These are phyloP conservation scores for Russula foetens DNA, from an alignment of 768 basidiomycete genomes.

Conservation along the genomic window DNA sequence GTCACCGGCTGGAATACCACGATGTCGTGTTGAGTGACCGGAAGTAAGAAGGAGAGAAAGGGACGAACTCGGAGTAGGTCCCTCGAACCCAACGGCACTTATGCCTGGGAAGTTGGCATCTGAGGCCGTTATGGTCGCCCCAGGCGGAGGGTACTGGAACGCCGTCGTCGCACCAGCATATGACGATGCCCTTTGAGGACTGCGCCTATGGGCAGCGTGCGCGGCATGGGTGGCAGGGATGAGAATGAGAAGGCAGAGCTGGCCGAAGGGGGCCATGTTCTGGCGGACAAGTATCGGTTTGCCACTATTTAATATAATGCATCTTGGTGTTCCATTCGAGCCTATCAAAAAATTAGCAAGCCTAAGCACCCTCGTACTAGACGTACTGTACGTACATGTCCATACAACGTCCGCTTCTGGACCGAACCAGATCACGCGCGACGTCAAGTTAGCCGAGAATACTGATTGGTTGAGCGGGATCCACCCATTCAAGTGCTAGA, in stretches of 20 bases:
- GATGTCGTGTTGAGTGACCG: neutral
- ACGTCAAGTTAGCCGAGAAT: no score
- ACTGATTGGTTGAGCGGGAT: no score
- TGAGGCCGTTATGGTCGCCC: slow-evolving; percentile 27
- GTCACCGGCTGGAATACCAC: slow-evolving; percentile 22
- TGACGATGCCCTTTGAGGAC: slow-evolving; percentile 25
- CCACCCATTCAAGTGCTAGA: no score
- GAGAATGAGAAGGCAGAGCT: slow-evolving; percentile 3
- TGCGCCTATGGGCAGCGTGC: neutral
- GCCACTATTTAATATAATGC: no score
- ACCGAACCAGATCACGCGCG: no score
- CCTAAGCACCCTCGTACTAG: no score
- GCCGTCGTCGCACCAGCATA: slow-evolving; percentile 38
- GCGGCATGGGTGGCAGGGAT: neutral
- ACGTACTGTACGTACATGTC: no score
- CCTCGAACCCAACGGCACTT: slow-evolving; percentile 37
- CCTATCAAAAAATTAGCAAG: no score
- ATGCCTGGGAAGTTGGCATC: slow-evolving; percentile 35
- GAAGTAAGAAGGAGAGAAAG: neutral
- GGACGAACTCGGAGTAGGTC: slow-evolving; percentile 39
- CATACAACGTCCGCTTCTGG: no score
- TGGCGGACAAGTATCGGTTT: no score
- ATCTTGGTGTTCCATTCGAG: no score
- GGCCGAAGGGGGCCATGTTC: neutral
- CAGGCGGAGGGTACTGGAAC: slow-evolving; percentile 36